Conservation (phyloP, 352 stramenopile species). For the Phytophthora pisi region DNA sequence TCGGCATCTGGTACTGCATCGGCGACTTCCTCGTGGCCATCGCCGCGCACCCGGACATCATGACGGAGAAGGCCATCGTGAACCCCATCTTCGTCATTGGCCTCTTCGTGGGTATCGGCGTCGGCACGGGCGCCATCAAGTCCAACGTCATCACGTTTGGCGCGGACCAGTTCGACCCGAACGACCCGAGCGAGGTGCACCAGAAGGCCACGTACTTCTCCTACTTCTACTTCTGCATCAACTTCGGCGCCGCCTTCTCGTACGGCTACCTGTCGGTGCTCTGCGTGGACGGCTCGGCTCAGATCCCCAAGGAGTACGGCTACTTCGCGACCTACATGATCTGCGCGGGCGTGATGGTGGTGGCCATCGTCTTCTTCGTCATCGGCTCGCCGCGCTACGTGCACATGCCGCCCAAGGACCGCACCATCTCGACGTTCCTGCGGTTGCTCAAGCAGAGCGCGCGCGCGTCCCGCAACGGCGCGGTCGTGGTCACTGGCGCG, state of each 20-base stretch:
- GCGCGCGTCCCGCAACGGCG: constrained; percentile 25
- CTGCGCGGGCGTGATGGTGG: constrained; percentile 14
- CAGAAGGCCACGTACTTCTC: constrained; percentile 78
- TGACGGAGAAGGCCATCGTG: constrained; percentile 39
- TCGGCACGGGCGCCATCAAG: constrained; percentile 24
- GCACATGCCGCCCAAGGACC: constrained; percentile 43
- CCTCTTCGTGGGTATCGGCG: constrained; percentile 43
- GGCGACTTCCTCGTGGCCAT: constrained; percentile 70
- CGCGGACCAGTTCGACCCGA: constrained; percentile 32
- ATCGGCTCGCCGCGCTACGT: constrained; percentile 53
- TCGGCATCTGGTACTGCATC: constrained; percentile 67
- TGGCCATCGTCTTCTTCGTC: constrained; percentile 35
- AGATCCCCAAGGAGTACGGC: constrained; percentile 16
- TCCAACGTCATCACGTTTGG: constrained; percentile 23
- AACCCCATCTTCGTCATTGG: constrained; percentile 68
- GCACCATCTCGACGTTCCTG: constrained; percentile 55
- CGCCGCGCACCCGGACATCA: constrained; percentile 54
- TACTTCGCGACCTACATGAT: constrained; percentile 20
- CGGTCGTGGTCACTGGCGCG: constrained; percentile 39
- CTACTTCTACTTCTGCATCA: constrained; percentile 79
- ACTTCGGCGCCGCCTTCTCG: constrained; percentile 21
- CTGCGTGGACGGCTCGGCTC: constrained; percentile 14
- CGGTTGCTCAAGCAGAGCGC: constrained; percentile 35
- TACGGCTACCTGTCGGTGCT: constrained; percentile 20
- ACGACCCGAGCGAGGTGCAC: constrained; percentile 40